Base-by-base conservation (phyloP, 805 yeast genomes). In the Ogataea kodamae region DNA sequence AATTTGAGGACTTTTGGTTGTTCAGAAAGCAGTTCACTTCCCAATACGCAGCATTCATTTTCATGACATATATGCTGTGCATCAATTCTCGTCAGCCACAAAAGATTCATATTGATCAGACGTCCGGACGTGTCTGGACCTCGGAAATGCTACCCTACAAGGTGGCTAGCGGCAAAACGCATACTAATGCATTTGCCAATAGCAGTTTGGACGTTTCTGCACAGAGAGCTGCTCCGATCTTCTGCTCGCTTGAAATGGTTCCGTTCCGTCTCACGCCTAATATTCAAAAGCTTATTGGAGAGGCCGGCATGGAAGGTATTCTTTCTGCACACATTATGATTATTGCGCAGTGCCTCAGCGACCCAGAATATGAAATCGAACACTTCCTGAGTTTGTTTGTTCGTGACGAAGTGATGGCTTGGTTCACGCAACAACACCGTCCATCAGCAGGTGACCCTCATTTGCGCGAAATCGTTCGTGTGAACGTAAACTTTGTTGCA, bases 241-340 rank as follows among this genome's bases (percentile, higher is more conserved):
- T 90, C 68, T 81, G 81, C 55, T 87, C 89, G 46, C 76, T 88
- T 10, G 99, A 92, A 55, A 77, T 88, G 43, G 97, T 92, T 30
- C 97, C 98, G 27, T 92, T 92, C 72, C 72, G 99, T 54, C 70
- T 92, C 52, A 90, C 98, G 5, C 98, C 99, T 13, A 92, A 94
- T 55, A 75, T 94, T 36, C 99, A 92, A 58, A 80, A 81, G 45
- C 68, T 92, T 53, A 87, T 92, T 65, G 97, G 98, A 30, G 95
- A 89, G 40, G 78, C 89, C n/a, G 86, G 88, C 5, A 64, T 88
- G 50, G 98, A 92, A 59, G 98, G 98, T 30, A 70, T 94, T 11
- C 75, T 88, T 44, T 78, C 97, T 2, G 87, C 87, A 39, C 78
- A 88, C 47, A 67, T 92, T 28, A 76, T 89, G 69, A 73, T 79